Evolutionary conservation across 2,329 filamentous ascomycete species (phyloP), one percentile per base, ranked within the genome.

Genomic region (Chaetomiaceae sp.): DNA sequence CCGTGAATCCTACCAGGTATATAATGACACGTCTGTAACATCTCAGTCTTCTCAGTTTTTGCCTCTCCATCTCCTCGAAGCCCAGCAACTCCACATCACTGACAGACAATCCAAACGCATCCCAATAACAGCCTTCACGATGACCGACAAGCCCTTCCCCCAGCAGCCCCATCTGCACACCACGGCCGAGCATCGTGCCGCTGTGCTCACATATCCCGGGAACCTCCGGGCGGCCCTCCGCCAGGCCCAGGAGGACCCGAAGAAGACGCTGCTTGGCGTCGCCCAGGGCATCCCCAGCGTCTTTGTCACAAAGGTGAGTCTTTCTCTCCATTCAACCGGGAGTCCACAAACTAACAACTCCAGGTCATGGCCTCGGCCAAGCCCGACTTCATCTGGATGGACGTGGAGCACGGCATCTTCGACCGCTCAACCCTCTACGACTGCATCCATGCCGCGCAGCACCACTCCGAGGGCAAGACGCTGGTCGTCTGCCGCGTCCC

Each of bases 401-500:
- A 51, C 25, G 40, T 51, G n/a, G 48, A 51, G 33, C 48, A 51
- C 25, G 48, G 11, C 48, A 37, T 51, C 5, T 51, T 31, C n/a
- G 48, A 51, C 48, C 48, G 48, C 39, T 51, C 33, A 23, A 51
- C 48, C 34, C 40, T 51, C 38, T 51, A 45, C 22, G 48, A 51
- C 40, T 34, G 20, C 31, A 51, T 51, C 39, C 47, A 51, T 37
- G 47, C 47, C 9, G 47, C 47, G n/a, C 59, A 61, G 37, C 58
- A 61, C 31, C 61, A 64, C 44, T 61, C 60, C 19, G 61, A 64
- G 54, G 61, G 61, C 37, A 58, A 58, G 49, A 43, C 59, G 12
- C 27, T 62, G 48, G 60, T 59, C 11, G 43, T 63, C 29, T 53
- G 58, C 45, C 59, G 61, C 8, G 51, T 62, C 3, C 54, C 57